Percentiles rank a stretch among this genome's conserved stretches.
These are phyloP conservation scores for Neocucurbitaria cava DNA, from an alignment of 2,329 filamentous ascomycete genomes.

Conservation along the genomic window DNA sequence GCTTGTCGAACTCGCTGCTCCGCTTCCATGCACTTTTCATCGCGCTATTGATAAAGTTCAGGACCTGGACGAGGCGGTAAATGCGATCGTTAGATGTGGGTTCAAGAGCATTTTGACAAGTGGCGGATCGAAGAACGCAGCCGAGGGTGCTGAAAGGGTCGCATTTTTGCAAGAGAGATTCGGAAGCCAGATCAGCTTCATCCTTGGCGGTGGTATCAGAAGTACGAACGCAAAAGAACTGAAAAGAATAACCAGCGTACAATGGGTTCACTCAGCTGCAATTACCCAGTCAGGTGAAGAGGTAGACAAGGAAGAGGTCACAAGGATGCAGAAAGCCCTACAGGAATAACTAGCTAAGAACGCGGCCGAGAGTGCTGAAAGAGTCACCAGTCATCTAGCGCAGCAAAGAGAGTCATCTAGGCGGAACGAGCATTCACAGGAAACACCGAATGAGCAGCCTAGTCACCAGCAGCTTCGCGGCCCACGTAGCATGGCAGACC, in stretches of 20 bases:
- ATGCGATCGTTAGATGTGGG: constrained; percentile 52
- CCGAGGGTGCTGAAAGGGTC: constrained; percentile 46
- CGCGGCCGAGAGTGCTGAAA: constrained; percentile 45
- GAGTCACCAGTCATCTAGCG: constrained; percentile 40
- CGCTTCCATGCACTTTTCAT: constrained; percentile 61
- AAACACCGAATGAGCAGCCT: constrained; percentile 40
- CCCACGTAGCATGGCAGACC: constrained; percentile 31
- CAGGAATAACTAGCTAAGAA: too few relatives aligned
- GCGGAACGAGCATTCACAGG: constrained; percentile 43
- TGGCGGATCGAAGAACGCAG: constrained; percentile 49
- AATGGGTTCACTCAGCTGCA: constrained; percentile 56
- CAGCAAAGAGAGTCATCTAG: constrained; percentile 36
- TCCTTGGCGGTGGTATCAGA: constrained; percentile 61
- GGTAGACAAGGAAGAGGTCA: constrained; percentile 40
- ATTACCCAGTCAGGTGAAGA: constrained; percentile 42
- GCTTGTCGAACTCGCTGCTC: constrained; percentile 52
- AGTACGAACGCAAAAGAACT: constrained; percentile 52
- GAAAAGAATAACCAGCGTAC: constrained; percentile 32
- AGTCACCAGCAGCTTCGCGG: constrained; percentile 34
- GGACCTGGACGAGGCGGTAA: constrained; percentile 39
- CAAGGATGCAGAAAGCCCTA: constrained; percentile 13
- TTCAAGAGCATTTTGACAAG: constrained; percentile 59
- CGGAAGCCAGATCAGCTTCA: constrained; percentile 50
- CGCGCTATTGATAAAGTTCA: constrained; percentile 58
- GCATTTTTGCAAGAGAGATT: constrained; percentile 37